Evolutionary conservation across 2,329 filamentous ascomycete species (phyloP), one percentile per base, ranked within the genome.

Genomic region (Penicillium psychrosexuale): DNA sequence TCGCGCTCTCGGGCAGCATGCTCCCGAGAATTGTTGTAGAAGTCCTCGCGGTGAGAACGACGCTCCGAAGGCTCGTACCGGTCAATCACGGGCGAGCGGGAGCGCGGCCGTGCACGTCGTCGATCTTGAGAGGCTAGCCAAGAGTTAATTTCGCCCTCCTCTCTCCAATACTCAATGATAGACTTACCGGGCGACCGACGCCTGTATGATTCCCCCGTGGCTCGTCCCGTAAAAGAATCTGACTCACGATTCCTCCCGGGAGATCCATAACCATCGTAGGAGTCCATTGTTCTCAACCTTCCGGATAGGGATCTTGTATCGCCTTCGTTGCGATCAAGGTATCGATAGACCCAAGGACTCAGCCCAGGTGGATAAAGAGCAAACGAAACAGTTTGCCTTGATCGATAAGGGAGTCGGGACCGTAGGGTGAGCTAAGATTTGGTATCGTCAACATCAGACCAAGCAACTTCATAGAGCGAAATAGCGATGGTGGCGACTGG

Each of bases 61-160:
- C 72, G 73, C 50, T 75, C 75, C 5, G 81, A 80, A 11, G 84
- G 84, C 66, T 86, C 83, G 62, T 87, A 87, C 30, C 84, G 80
- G 64, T 87, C 84, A 62, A 87, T 86, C 61, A 78, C 78, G 12
- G 84, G 84, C 11, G 84, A 87, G 48, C 84, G 81, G 38, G 84
- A 87, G 53, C 84, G 75, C 39, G 69, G 72, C 51, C 78, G 81
- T 43, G 67, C 69, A 54, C 77, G 74, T 47, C 76, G 72, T 57
- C 76, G 73, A 56, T 78, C 76, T 51, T 78, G 72, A 19, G 71
- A 72, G 31, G 59, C 70, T 70, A 47, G 13, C 56, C 9, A 6
- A 31, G 24, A 33, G 45, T 46, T 17, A 56, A 13, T 17, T 28
- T 44, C 39, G n/a, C 12, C 24, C 31, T 22, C 12, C 34, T 40